Base-by-base conservation (phyloP, 176 grass and related monocot genomes). In the Saccharum spontaneum region DNA sequence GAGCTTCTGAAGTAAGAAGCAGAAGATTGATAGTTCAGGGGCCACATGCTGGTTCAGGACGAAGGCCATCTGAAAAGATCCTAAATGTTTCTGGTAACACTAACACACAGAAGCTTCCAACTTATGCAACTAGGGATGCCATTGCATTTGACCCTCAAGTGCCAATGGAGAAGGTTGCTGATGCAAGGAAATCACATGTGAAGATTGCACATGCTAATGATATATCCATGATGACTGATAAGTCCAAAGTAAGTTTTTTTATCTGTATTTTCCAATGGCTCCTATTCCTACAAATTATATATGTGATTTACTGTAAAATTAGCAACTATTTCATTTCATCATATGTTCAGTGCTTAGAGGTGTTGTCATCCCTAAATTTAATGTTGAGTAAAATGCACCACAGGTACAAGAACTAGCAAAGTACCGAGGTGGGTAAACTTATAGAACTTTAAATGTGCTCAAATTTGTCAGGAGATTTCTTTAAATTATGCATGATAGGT, bases 51-150 rank as follows among this genome's bases (percentile, higher is more conserved):
- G 91, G 50, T 87, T 88, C 81, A 75, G 78, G 69, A 31, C 78
- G 64, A 81, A 86, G 84, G 72, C 85, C 76, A 84, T 92, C 91
- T 18, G 86, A 79, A 73, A 94, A 89, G 79, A 84, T 92, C 75
- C 60, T 86, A 17, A 91, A 94, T 84, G 69, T 89, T 73, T 89
- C 97, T 73, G 86, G 74, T 82, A 94, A 91, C 86, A 87, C 62
- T 61, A 88, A 82, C 63, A 85, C 73, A 28, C 69, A 63, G 76
- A 93, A 88, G 63, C 52, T 89, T 91, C 63, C 87, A 33, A 81
- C 59, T 52, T 82, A 92, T 79, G 83, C 69, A 64, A 76, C 75
- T 8, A 79, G 86, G 30, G 57, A 84, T 84, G 39, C 30, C 75
- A 17, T 7, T 17, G 46, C 78, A 62, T 65, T 78, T 57, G 77